Conservation (phyloP, 163 green algal genomes). For the Scenedesmus sp. region DNA sequence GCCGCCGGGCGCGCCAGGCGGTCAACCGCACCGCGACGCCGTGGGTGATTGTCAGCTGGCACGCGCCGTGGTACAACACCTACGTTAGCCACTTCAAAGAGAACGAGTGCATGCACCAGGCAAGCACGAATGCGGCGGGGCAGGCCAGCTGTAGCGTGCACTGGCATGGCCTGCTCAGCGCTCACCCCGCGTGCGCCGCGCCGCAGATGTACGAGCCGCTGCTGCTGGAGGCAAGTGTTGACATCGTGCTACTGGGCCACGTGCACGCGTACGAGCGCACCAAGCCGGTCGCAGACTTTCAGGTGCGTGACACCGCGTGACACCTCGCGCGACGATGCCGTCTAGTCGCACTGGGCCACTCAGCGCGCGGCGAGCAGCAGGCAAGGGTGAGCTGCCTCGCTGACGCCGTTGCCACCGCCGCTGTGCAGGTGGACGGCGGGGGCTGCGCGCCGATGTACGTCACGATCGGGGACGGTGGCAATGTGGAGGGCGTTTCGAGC, state of each 20-base stretch:
- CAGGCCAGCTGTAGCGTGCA: neutral
- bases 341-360: too few relatives aligned
- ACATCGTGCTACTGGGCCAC: constrained; percentile 29
- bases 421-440: constrained; percentile 32
- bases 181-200: neutral
- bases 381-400: neutral
- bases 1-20: too few relatives aligned
- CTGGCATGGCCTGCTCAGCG: too few relatives aligned
- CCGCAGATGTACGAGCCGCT: constrained; percentile 53
- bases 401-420: neutral
- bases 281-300: constrained; percentile 21
- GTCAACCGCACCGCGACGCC: constrained; percentile 54
- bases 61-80: constrained; percentile 52
- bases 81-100: constrained; percentile 48
- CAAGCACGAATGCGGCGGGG: too few relatives aligned
- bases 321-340: neutral
- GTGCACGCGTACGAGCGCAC: constrained; percentile 36
- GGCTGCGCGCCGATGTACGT: constrained; percentile 56
- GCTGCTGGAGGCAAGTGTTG: constrained; percentile 46
- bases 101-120: constrained; percentile 45
- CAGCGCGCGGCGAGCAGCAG: neutral
- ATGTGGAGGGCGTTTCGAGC: constrained; percentile 41
- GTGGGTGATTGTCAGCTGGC: constrained; percentile 56
- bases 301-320: neutral
- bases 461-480: constrained; percentile 51